Evolutionary conservation across 306 rosid genomes (phyloP).

Genomic region (Rosa persica): DNA sequence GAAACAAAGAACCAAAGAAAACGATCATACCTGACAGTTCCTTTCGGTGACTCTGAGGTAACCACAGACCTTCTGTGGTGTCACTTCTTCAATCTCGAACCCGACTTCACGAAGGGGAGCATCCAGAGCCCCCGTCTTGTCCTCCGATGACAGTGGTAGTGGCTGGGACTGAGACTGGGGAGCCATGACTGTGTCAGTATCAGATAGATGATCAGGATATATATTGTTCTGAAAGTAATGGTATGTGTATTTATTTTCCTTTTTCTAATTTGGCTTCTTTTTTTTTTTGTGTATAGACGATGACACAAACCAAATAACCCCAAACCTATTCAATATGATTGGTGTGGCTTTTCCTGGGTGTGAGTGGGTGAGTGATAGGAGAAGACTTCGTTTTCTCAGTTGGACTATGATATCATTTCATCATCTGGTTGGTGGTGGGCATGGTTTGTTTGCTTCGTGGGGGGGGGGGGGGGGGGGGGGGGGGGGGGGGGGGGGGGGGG

Average conservation of each 20-base stretch:
- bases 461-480: too few species aligned
- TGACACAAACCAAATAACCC: neutral
- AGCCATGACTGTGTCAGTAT: neutral
- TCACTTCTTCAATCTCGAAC: conserved; percentile 47
- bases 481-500: too few species aligned
- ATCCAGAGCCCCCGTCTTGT: conserved; percentile 50
- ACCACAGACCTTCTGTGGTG: conserved; percentile 66
- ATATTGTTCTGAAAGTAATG: neutral
- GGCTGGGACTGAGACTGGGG: neutral
- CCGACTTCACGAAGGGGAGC: conserved; percentile 60
- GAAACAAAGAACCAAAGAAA: neutral
- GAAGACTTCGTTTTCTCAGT: neutral
- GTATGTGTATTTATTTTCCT: neutral
- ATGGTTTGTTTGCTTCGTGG: neutral
- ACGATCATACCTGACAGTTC: conserved; percentile 62
- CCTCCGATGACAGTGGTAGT: neutral
- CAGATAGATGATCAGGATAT: neutral
- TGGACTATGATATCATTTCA: too few species aligned
- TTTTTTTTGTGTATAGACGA: neutral
- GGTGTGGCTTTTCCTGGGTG: neutral
- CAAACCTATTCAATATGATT: neutral
- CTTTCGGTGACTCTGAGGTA: conserved; percentile 57
- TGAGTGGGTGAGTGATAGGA: neutral
- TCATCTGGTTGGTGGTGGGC: neutral
- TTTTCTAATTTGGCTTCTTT: neutral